Percentiles rank a stretch among this genome's conserved stretches.
These are phyloP conservation scores for Metahyphopichia silvanorum DNA, from an alignment of 805 yeast species.

Conservation along the genomic window DNA sequence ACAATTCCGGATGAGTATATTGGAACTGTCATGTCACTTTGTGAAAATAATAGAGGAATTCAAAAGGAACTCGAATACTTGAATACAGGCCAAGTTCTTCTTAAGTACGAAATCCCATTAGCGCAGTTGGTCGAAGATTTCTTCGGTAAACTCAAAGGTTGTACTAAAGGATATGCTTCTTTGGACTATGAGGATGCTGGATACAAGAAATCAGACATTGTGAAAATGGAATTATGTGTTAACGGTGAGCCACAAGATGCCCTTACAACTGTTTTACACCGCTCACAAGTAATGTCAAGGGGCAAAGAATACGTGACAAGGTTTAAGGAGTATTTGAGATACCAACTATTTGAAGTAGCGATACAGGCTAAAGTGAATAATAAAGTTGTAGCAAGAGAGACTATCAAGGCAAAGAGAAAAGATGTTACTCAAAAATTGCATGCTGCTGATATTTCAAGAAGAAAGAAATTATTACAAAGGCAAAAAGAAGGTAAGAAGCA, in stretches of 20 bases:
- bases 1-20: conserved; percentile 87
- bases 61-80: conserved; percentile 78
- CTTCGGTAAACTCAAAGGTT: conserved; percentile 88
- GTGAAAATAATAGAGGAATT: conserved; percentile 79
- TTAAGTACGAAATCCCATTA: conserved; percentile 79
- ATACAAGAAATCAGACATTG: conserved; percentile 72
- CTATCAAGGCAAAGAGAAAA: conserved; percentile 88
- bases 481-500: conserved; percentile 93
- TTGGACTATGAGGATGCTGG: conserved; percentile 95
- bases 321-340: conserved; percentile 73
- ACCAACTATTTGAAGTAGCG: conserved; percentile 87
- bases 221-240: conserved; percentile 83
- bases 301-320: conserved; percentile 83
- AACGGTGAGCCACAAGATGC: conserved; percentile 92
- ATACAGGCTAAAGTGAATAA: conserved; percentile 85
- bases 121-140: conserved; percentile 93
- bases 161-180: conserved; percentile 90
- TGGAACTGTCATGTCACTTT: conserved; percentile 81
- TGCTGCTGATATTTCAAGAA: conserved; percentile 87
- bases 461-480: conserved; percentile 80
- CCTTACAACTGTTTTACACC: conserved; percentile 84
- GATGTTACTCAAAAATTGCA: conserved; percentile 93
- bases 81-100: conserved; percentile 74
- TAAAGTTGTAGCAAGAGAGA: conserved; percentile 84
- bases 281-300: conserved; percentile 63